Percentiles rank a stretch among this genome's conserved stretches.
These are phyloP conservation scores for Phialophora verrucosa DNA, from an alignment of 2,329 filamentous ascomycete genomes.

Conservation along the genomic window DNA sequence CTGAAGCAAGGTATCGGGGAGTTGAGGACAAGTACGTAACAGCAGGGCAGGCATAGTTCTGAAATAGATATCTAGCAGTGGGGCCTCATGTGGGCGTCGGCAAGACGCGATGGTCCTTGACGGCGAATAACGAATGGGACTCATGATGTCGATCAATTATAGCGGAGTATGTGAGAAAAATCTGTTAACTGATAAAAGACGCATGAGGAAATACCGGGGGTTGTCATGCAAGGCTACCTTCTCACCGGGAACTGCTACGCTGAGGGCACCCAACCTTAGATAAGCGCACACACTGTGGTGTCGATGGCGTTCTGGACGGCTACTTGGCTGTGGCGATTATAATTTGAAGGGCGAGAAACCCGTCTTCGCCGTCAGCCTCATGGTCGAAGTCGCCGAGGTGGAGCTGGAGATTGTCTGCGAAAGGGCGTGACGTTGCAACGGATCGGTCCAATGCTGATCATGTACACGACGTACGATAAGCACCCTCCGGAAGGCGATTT, in stretches of 20 bases:
- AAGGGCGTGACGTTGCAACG: conserved; percentile 12
- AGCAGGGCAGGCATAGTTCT: conserved; percentile 1
- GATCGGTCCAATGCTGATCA: neutral
- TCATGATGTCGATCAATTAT: neutral
- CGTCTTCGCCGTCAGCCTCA: neutral
- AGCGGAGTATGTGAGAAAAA: conserved; percentile 18
- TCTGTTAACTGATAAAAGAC: conserved; percentile 9
- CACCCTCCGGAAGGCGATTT: no score
- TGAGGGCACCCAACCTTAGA: neutral
- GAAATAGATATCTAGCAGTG: conserved; percentile 5
- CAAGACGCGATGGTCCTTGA: conserved; percentile 1
- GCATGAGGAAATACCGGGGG: conserved; percentile 10
- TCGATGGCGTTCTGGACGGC: neutral
- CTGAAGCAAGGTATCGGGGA: neutral
- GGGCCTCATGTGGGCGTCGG: conserved; percentile 1
- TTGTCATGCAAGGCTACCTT: conserved; percentile 26
- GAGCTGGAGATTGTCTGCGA: neutral
- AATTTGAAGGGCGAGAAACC: neutral
- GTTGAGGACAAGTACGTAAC: neutral
- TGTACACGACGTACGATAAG: neutral
- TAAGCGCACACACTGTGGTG: neutral
- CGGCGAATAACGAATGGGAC: conserved; percentile 3
- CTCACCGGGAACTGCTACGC: conserved; percentile 4
- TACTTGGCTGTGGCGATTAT: neutral
- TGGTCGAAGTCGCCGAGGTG: neutral